phyloP scores from a whole-genome alignment of 805 yeast genomes.

The Naumovozyma castellii region DNA sequence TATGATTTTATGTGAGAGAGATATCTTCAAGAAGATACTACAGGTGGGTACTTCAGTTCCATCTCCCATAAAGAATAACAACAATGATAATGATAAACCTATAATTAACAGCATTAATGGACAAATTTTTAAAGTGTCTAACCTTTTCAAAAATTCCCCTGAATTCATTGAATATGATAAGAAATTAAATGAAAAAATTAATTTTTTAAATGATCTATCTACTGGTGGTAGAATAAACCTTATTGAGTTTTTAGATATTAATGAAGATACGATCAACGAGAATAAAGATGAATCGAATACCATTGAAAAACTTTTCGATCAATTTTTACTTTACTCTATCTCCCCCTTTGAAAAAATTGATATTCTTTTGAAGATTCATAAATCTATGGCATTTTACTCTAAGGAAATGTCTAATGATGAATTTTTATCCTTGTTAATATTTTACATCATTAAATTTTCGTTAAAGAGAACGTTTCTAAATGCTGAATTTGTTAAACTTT shows the following conservation, averaged over 20 bases:
- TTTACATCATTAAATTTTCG: conserved; percentile 17
- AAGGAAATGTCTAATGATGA: conserved; percentile 27
- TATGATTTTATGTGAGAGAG: conserved; percentile 27
- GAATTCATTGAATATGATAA: conserved; percentile 26
- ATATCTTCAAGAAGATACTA: conserved; percentile 20
- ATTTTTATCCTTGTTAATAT: conserved; percentile 25
- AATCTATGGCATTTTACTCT: conserved; percentile 16
- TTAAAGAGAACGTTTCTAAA: conserved; percentile 23
- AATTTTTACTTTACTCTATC: conserved; percentile 16
- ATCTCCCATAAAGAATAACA: conserved; percentile 2
- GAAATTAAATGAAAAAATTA: conserved; percentile 17
- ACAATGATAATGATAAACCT: not conserved
- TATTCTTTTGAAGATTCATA: conserved; percentile 21
- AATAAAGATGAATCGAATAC: conserved; percentile 7
- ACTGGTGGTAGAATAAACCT: conserved; percentile 16
- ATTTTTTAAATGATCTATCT: conserved; percentile 13
- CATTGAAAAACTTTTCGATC: conserved; percentile 11
- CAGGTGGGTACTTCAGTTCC: conserved; percentile 28
- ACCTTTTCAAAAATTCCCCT: conserved; percentile 26
- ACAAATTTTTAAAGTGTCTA: conserved; percentile 11
- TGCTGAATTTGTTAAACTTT: conserved; percentile 24
- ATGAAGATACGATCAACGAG: conserved; percentile 7
- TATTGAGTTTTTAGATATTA: conserved; percentile 20
- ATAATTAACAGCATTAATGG: not conserved
- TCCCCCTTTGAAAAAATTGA: conserved; percentile 26